Percentiles rank a stretch among this genome's conserved stretches.
These are phyloP conservation scores for Taphrina flavorubra DNA, from an alignment of 1,139 yeast genomes.

Conservation along the genomic window DNA sequence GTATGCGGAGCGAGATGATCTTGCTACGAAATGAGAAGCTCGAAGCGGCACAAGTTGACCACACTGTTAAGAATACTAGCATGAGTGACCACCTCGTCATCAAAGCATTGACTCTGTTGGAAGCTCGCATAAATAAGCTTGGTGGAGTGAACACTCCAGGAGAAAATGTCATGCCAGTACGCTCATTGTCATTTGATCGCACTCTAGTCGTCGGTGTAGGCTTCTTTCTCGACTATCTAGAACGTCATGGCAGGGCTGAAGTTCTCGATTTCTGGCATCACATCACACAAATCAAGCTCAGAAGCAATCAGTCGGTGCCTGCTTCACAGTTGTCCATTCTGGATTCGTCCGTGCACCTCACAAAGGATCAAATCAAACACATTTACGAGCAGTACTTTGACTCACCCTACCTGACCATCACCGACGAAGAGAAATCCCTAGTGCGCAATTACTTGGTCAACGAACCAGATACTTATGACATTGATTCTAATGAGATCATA, in stretches of 20 bases:
- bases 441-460: slow-evolving; percentile 32
- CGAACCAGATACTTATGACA: slow-evolving; percentile 45
- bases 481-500: slow-evolving; percentile 47
- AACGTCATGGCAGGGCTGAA: slow-evolving; percentile 8
- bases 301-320: background rate
- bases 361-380: slow-evolving; percentile 9
- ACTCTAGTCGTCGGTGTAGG: slow-evolving; percentile 1
- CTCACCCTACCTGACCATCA: slow-evolving; percentile 23
- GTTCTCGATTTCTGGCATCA: slow-evolving; percentile 34
- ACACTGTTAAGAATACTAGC: slow-evolving; percentile 6
- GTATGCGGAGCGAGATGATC: slow-evolving; percentile 29
- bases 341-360: slow-evolving; percentile 17
- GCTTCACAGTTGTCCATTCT: slow-evolving; percentile 9
- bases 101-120: slow-evolving; percentile 26
- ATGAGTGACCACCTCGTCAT: slow-evolving; percentile 14
- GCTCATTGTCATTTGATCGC: slow-evolving; percentile 15
- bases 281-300: background rate
- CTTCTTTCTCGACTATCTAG: slow-evolving; percentile 13
- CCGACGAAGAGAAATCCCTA: slow-evolving; percentile 14
- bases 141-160: background rate
- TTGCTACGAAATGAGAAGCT: slow-evolving; percentile 9
- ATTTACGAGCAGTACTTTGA: slow-evolving; percentile 15
- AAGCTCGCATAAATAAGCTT: slow-evolving; percentile 16
- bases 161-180: no score
- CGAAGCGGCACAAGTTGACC: background rate